Conservation (phyloP, 2,329 filamentous ascomycete species). For the Fusarium citri region DNA sequence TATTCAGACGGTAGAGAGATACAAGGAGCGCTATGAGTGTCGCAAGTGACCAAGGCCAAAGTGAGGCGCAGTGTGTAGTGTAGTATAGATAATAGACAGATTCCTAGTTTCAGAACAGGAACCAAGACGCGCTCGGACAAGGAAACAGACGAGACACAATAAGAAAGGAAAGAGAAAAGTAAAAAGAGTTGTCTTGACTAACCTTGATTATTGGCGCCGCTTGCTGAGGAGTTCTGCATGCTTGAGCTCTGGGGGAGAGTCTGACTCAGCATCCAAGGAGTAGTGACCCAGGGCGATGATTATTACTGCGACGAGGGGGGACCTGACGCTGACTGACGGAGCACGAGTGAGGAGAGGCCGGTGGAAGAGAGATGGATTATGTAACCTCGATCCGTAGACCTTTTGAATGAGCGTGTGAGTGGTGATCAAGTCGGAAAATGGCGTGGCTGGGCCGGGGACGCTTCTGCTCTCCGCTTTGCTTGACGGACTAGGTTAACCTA, state of each 20-base stretch:
- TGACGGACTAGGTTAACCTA: conserved; percentile 18
- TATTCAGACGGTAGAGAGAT: conserved; percentile 32
- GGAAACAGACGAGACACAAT: conserved; percentile 29
- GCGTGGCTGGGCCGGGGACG: conserved; percentile 46
- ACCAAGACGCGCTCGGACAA: conserved; percentile 19
- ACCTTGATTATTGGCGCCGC: conserved; percentile 51
- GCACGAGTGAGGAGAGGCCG: conserved; percentile 38
- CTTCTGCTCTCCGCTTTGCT: conserved; percentile 33
- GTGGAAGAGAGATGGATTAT: conserved; percentile 45
- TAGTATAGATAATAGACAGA: conserved; percentile 17
- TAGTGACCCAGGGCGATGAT: conserved; percentile 44
- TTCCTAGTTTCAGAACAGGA: conserved; percentile 22
- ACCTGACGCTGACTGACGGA: conserved; percentile 46
- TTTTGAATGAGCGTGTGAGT: conserved; percentile 34
- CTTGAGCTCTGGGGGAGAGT: conserved; percentile 47
- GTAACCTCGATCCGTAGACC: conserved; percentile 41
- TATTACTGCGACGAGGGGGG: conserved; percentile 47
- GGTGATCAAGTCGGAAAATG: conserved; percentile 44
- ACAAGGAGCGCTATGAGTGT: conserved; percentile 34
- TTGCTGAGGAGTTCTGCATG: conserved; percentile 51
- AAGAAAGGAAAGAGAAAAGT: conserved; percentile 23
- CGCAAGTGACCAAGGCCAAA: conserved; percentile 32
- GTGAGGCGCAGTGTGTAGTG: conserved; percentile 14
- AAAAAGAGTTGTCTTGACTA: conserved; percentile 42
- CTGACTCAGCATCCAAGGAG: conserved; percentile 53